Base-by-base conservation (phyloP, 768 basidiomycete genomes). In the Suillus plorans region DNA sequence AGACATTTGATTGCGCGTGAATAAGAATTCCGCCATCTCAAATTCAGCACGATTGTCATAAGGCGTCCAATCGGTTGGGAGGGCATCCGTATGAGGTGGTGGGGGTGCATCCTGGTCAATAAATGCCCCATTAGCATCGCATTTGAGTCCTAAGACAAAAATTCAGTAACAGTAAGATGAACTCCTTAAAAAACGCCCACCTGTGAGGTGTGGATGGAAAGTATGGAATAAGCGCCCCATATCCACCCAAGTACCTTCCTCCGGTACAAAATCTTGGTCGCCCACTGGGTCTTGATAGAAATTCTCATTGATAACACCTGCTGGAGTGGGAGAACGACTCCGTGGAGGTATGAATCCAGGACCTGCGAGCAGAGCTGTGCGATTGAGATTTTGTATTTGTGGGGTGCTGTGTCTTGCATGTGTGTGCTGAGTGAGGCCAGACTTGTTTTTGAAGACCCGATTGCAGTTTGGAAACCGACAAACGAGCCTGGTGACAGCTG, bases 1-100 rank as follows among this genome's bases (percentile, higher is more conserved):
- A 31, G 70, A 69, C 68, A 74, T 71, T 58, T 76, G 64, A 18
- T 55, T 63, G 5, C 28, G 34, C 13, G n/a, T 31, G 52, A 68
- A 74, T 12, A 74, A 60, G 10, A 74, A 68, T n/a, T 76, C 67
- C 0, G 73, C 72, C 0, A 63, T 60, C 18, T 71, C 44, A 50
- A 75, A 78, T 42, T 69, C 61, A 3, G 57, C 65, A 37, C 34
- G 25, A 47, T 66, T 52, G 0, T 62, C 10, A 31, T 67, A 71
- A 1, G 70, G 72, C 5, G 63, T 47, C 71, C 72, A 74, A 25
- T 71, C 67, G 47, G 67, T 25, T 25, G n/a, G 14, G 25, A 2
- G 25, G 49, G 25, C 49, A 50, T 50, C 14, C 14, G 1, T 28
- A 16, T 28, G 49, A 50, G 49, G 49, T 8, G 25, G 49, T 2